Evolutionary conservation across 2,329 filamentous ascomycete species (phyloP), one percentile per base, ranked within the genome.

Genomic region (Torrubiella hemipterigena): DNA sequence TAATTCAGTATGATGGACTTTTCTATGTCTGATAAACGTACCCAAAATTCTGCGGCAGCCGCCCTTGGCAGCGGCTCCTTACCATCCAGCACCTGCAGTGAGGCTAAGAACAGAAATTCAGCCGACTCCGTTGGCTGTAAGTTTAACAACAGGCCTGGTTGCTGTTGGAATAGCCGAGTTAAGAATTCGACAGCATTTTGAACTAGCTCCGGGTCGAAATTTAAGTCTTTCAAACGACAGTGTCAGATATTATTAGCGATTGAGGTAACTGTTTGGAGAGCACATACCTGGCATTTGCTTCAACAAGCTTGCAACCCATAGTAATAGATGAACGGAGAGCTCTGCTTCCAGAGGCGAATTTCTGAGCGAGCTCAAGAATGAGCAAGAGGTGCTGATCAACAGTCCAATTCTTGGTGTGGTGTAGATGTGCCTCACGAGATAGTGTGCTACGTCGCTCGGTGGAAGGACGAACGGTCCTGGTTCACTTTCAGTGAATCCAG

Each of bases 381-480:
- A 77, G 46, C 75, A 79, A 3, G 79, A 78, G 4, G 79, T 82
- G 34, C 73, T 75, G 18, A 91, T 69, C 8, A 87, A 63, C 4
- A 70, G 67, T 3, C 80, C 79, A 22, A 84, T 62, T 27, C 80
- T 66, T 10, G 78, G 77, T 8, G 71, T 80, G n/a, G 68, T 57
- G 22, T 69, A 55, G 2, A 56, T 61, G 15, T 76, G 68, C 31
- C 67, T 68, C 4, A 68, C 62, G 28, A 91, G 63, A 48, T 81
- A 80, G 25, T 73, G 63, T 9, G 76, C 71, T n/a, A 82, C 72
- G 39, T 74, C 64, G 1, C 66, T 58, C 0, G 79, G 65, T 3
- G 77, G 68, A 37, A 93, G 73, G 7, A 87, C 81, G 43, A 91
- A 89, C 1, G 82, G 80, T 0, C 83, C 83, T 4, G 79, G 72